phyloP scores from a whole-genome alignment of 2,329 filamentous ascomycete species.

The Hypoxylon sp. region DNA sequence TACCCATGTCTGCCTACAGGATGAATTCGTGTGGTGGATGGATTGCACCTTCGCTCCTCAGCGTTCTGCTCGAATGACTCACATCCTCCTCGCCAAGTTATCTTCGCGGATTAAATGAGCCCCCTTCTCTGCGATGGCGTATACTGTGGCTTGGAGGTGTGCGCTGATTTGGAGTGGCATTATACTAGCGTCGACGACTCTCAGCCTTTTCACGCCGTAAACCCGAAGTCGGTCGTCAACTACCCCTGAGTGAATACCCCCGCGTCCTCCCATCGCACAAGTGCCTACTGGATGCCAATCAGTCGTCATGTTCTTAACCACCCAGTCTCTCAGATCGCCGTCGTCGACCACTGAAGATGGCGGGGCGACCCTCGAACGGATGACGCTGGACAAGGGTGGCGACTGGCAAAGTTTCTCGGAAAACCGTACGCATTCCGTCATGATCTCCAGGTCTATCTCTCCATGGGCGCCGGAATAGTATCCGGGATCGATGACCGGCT shows the following conservation, averaged over 20 bases:
- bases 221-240: conserved; percentile 44
- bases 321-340: conserved; percentile 55
- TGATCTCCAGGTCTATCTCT: conserved; percentile 59
- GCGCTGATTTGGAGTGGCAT: conserved; percentile 45
- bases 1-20: too few relatives aligned
- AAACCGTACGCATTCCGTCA: conserved; percentile 60
- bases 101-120: conserved; percentile 44
- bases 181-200: conserved; percentile 46
- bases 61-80: background rate
- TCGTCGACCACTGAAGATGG: conserved; percentile 29
- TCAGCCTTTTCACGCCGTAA: conserved; percentile 43
- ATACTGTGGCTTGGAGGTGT: conserved; percentile 46
- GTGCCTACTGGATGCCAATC: conserved; percentile 61
- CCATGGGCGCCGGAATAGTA: conserved; percentile 60
- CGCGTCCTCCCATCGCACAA: conserved; percentile 59
- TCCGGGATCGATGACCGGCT: conserved; percentile 59
- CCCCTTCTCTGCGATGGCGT: conserved; percentile 45
- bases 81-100: conserved; percentile 3
- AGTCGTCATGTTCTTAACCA: conserved; percentile 55
- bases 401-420: conserved; percentile 43
- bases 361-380: conserved; percentile 2
- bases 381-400: background rate
- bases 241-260: conserved; percentile 49
- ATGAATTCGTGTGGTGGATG: too few relatives aligned
- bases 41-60: too few relatives aligned